Evolutionary conservation across 2,329 filamentous ascomycete species (phyloP), one percentile per base, ranked within the genome.

Genomic region (Cladosporium colombiae): DNA sequence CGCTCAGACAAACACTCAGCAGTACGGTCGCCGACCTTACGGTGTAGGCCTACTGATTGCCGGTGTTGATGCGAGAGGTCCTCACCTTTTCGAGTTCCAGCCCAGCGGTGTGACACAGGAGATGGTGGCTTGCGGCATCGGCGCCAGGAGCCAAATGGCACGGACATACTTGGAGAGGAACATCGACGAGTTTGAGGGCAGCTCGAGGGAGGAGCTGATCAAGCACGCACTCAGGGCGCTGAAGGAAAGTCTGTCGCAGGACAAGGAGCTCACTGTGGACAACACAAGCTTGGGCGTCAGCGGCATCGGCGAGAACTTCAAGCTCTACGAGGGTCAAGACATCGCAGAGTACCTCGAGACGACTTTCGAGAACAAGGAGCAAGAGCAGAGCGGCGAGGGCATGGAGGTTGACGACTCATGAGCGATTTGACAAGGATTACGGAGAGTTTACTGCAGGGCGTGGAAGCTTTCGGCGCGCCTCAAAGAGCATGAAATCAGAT

Each of bases 31-130:
- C 82, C 90, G 95, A 74, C 94, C 94, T 16, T 99, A 99, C 81
- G 94, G 94, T 75, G 94, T 99, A 7, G 94, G 95, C 14, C 84
- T 98, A 69, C 85, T 99, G 67, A 91, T 98, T 62, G 93, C 93
- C 1, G 95, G 95, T 70, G 92, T 98, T 63, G 95, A 99, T 79
- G 92, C 96, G 76, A 89, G 90, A 58, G 95, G 95, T 31, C 93
- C 95, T 46, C 95, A 99, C 82, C 87, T 99, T 69, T 99, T 96
- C 81, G 95, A 99, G 81, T 99, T 99, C 85, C 94, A 97, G 82
- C 95, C 95, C 13, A 92, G 88, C 64, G 95, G 95, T 57, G 90
- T 98, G 85, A 97, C 93, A 74, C 91, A 97, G 77, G 95, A 99
- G 86, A 98, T 98, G 92, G 79, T 91, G 59, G 95, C 95, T 27